phyloP scores from a whole-genome alignment of 2,329 filamentous ascomycete species.

The Aspergillus glaucus region DNA sequence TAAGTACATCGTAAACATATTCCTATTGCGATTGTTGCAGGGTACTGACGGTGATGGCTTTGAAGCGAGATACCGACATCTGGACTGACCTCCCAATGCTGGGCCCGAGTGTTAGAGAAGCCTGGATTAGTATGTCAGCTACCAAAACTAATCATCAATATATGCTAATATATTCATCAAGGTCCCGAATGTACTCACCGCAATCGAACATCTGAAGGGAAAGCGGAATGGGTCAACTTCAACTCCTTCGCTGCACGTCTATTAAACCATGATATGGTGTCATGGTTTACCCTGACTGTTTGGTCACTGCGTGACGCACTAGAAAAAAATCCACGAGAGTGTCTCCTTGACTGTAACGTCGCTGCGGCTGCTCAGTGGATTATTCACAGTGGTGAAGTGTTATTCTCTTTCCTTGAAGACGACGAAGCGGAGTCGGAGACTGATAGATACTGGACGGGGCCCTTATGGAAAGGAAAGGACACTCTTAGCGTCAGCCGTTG shows the following conservation, averaged over 20 bases:
- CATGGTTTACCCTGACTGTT: constrained; percentile 4
- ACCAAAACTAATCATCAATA: neutral
- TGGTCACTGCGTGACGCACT: constrained; percentile 7
- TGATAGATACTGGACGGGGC: constrained; percentile 1
- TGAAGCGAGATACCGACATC: neutral
- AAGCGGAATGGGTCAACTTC: constrained; percentile 6
- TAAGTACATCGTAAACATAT: neutral
- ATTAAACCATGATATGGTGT: neutral
- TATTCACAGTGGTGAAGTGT: constrained; percentile 1
- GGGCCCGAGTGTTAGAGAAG: constrained; percentile 7
- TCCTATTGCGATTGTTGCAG: neutral
- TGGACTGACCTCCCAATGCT: constrained; percentile 9
- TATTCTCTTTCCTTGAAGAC: neutral
- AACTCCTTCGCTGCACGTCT: constrained; percentile 10
- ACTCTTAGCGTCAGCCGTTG: constrained; percentile 6
- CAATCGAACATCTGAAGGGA: neutral
- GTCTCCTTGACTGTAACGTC: constrained; percentile 1
- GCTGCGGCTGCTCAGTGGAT: constrained; percentile 7
- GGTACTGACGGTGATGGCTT: neutral
- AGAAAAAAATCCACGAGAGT: constrained; percentile 1
- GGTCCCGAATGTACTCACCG: neutral
- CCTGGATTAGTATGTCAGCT: constrained; percentile 5
- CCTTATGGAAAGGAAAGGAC: constrained; percentile 4
- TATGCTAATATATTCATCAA: neutral
- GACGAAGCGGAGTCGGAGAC: neutral